phyloP scores from a whole-genome alignment of 202 grass and related monocot genomes.

The Eragrostis tef region DNA sequence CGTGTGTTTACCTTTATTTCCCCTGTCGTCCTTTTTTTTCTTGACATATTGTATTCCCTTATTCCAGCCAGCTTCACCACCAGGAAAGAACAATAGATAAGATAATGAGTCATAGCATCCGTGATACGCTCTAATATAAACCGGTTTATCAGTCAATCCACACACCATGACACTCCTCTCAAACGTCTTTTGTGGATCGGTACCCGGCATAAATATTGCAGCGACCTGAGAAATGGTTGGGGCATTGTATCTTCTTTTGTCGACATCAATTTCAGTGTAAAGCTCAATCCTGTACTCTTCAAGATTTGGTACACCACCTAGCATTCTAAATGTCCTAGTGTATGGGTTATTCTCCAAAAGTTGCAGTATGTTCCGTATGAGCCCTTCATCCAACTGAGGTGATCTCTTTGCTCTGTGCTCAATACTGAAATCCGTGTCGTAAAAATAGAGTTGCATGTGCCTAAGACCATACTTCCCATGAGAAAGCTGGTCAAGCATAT shows the following conservation, averaged over 20 bases:
- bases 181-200: too few species aligned
- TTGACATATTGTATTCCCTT: background rate
- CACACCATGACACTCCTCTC: background rate
- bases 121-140: background rate
- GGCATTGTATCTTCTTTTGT: too few species aligned
- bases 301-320: background rate
- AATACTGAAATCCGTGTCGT: background rate
- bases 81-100: background rate
- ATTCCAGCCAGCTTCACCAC: background rate
- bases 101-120: background rate
- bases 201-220: too few species aligned
- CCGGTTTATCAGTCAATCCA: background rate
- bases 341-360: too few species aligned
- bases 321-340: background rate
- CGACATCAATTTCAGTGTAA: background rate
- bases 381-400: background rate
- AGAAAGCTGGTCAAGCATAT: background rate
- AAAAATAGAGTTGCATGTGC: background rate
- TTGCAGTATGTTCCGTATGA: too few species aligned
- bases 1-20: too few species aligned
- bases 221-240: too few species aligned
- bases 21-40: background rate
- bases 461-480: too few species aligned
- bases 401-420: background rate
- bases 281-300: constrained; percentile 17